Percentiles rank a stretch among this genome's conserved stretches.
Conservation (phyloP, 148 eudicot species). For the Amaranthus hypochondriacus region DNA sequence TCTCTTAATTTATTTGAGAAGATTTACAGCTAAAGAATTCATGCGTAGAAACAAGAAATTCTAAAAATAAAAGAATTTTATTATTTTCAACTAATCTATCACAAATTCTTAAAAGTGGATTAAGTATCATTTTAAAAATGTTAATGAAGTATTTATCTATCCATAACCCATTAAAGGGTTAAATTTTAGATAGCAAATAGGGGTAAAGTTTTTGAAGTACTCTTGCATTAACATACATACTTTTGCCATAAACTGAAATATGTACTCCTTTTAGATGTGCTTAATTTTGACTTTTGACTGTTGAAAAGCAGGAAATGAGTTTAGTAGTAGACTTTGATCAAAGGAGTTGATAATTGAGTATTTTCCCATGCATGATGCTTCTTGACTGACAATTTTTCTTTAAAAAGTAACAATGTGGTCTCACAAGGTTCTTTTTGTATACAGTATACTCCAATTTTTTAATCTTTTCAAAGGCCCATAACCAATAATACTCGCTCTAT, state of each 20-base stretch:
- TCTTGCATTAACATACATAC: background rate
- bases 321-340: conserved; percentile 1
- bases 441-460: conserved; percentile 12
- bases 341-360: conserved; percentile 17
- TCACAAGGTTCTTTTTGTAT: background rate
- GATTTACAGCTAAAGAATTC: too few relatives aligned
- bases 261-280: background rate
- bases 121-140: too few relatives aligned
- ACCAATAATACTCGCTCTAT: background rate
- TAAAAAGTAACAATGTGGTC: background rate
- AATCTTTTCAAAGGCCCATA: conserved; percentile 1
- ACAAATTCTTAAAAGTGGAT: too few relatives aligned
- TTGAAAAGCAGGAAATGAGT: background rate
- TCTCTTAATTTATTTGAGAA: too few relatives aligned
- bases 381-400: background rate
- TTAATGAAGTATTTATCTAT: too few relatives aligned
- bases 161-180: too few relatives aligned
- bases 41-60: too few relatives aligned
- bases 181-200: too few relatives aligned
- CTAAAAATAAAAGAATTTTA: too few relatives aligned
- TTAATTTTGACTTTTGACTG: background rate
- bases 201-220: too few relatives aligned
- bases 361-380: background rate
- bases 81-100: too few relatives aligned
- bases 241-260: background rate